A percentile compares a stretch with the other conserved stretches of the same genome.
Conservation (phyloP, 257 asterid species). For the Nicotiana otophora region DNA sequence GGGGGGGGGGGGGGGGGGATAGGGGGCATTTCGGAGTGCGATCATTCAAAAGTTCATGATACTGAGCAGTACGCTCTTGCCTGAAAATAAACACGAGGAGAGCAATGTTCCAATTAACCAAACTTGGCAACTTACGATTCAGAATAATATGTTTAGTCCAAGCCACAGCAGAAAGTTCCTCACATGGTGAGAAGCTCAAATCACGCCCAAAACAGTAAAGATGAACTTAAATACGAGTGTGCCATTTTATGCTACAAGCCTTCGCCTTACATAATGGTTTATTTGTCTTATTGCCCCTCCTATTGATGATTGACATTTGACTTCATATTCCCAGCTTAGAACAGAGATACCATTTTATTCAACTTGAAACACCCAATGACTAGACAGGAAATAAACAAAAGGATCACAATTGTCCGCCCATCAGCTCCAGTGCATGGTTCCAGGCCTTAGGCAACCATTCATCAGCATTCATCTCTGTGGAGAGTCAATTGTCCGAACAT, state of each 20-base stretch:
- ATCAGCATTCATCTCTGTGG: conserved; percentile 56
- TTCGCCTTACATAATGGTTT: background rate
- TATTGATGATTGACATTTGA: background rate
- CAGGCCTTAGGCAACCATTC: background rate
- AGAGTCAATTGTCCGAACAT: conserved; percentile 83
- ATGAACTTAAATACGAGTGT: background rate
- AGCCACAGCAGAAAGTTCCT: background rate
- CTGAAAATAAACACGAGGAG: background rate
- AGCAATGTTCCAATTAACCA: background rate
- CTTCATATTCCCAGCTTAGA: background rate
- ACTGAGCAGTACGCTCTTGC: background rate
- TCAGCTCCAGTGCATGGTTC: conserved; percentile 2
- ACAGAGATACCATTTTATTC: conserved; percentile 3
- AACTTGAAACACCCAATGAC: conserved; percentile 1
- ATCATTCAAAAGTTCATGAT: background rate
- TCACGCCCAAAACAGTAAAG: background rate
- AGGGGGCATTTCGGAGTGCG: background rate
- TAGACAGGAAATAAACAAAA: background rate
- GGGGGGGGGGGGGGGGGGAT: no score
- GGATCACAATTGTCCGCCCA: background rate
- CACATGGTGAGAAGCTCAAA: background rate
- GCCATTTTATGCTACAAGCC: background rate
- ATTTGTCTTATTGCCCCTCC: background rate
- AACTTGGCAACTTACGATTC: no score
- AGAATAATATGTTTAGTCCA: background rate